phyloP scores from a whole-genome alignment of 1,139 yeast genomes.

The Candida mesenterica region DNA sequence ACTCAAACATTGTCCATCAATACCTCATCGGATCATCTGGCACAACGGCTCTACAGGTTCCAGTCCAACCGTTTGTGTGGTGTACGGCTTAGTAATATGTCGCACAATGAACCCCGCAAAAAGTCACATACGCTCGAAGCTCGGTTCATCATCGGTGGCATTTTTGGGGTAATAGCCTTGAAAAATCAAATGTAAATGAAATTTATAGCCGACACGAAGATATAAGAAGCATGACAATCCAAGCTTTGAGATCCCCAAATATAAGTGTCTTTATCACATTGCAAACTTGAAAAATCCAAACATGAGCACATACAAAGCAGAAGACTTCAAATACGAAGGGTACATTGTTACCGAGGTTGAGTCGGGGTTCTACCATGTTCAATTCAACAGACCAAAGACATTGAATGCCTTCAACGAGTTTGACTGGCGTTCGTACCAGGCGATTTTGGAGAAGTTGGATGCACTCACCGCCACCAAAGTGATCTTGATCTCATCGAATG shows the following conservation, averaged over 20 bases:
- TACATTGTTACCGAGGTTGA: slow-evolving; percentile 42
- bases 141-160: too few species aligned
- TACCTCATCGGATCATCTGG: too few species aligned
- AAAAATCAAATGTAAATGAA: not conserved
- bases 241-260: not conserved
- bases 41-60: too few species aligned
- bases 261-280: not conserved
- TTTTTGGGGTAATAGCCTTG: too few species aligned
- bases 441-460: slow-evolving; percentile 49
- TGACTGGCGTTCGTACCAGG: slow-evolving; percentile 56
- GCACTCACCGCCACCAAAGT: slow-evolving; percentile 46
- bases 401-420: slow-evolving; percentile 59
- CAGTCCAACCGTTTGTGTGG: too few species aligned
- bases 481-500: slow-evolving; percentile 55
- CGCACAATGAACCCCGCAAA: not conserved
- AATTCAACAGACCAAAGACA: slow-evolving; percentile 61
- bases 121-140: slow-evolving; percentile 1
- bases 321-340: slow-evolving; percentile 34
- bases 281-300: not conserved
- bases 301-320: slow-evolving; percentile 31
- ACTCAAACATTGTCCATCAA: too few species aligned
- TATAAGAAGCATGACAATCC: not conserved
- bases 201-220: not conserved
- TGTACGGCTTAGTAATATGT: not conserved
- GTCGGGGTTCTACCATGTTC: slow-evolving; percentile 56